Evolutionary conservation across 306 rosid species (phyloP), one percentile per base, ranked within the genome.

Genomic region (apple (Malus domestica)): DNA sequence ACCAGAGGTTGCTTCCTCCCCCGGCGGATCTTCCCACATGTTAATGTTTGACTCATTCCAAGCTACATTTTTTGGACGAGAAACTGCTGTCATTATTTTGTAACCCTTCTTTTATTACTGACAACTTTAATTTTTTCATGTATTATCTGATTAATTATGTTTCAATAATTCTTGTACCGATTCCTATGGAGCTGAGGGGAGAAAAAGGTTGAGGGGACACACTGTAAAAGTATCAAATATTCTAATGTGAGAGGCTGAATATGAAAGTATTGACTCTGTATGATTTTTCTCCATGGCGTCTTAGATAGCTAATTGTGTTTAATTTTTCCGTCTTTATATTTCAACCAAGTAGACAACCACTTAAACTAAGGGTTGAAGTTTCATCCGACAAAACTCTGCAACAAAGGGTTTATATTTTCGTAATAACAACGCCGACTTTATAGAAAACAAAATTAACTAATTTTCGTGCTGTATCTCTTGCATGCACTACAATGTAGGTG

Each of bases 21-120:
- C 96, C 96, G 0, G 75, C 81, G 12, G 96, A 90, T 88, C 90
- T 88, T 80, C 92, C 92, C n/a, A 81, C 82, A 76, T 88, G 90
- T 65, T 87, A 76, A 84, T 30, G 29, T 19, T 9, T 7, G 27
- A 35, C 20, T 66, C 25, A 8, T 35, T 33, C 40, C 15, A 12
- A 33, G 49, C 51, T 30, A 18, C n/a, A 30, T 16, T 8, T 32
- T 64, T 64, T 32, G 45, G 44, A 32, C 4, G 6, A 6, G 68
- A 64, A 64, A 18, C 22, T 64, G 20, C 68, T 64, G 23, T 33
- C 23, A 64, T 32, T 32, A 45, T 25, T 14, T 74, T 59, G 69
- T 57, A 3, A 16, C 19, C 16, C 59, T 3, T 42, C 6, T 19
- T n/a, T 68, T 42, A 18, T 16, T 4, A 20, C 23, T 32, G 23